Percentiles rank a stretch among this genome's conserved stretches.
These are phyloP conservation scores for Aspergillus nomiae DNA, from an alignment of 2,329 filamentous ascomycete genomes.

Conservation along the genomic window DNA sequence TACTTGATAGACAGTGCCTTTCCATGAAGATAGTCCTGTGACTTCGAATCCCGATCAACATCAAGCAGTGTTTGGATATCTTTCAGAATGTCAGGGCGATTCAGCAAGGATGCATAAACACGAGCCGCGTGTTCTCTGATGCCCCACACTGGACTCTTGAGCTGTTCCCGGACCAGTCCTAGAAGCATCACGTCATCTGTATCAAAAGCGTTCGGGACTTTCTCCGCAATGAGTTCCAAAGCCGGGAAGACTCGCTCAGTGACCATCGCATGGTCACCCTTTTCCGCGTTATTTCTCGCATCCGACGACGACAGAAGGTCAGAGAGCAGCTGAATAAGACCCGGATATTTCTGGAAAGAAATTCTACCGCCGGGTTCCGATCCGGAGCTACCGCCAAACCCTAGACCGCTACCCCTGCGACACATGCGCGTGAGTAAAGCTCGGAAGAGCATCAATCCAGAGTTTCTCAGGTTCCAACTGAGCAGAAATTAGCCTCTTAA, in stretches of 20 bases:
- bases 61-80: slow-evolving; percentile 30
- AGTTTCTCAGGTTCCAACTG: slow-evolving; percentile 93
- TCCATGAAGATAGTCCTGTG: slow-evolving; percentile 46
- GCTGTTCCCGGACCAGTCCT: slow-evolving; percentile 36
- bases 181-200: slow-evolving; percentile 36
- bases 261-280: slow-evolving; percentile 34
- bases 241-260: slow-evolving; percentile 50
- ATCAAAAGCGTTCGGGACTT: slow-evolving; percentile 38
- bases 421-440: slow-evolving; percentile 73
- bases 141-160: slow-evolving; percentile 48
- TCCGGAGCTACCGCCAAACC: slow-evolving; percentile 50
- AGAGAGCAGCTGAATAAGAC: slow-evolving; percentile 39
- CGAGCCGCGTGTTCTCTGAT: slow-evolving; percentile 50
- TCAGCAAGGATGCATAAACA: slow-evolving; percentile 43
- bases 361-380: slow-evolving; percentile 42
- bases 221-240: slow-evolving; percentile 48
- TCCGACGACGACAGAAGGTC: slow-evolving; percentile 33
- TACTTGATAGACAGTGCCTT: slow-evolving; percentile 42
- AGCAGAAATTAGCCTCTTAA: slow-evolving; percentile 16
- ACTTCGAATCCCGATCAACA: slow-evolving; percentile 14
- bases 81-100: slow-evolving; percentile 33
- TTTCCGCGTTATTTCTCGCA: slow-evolving; percentile 15
- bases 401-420: slow-evolving; percentile 47
- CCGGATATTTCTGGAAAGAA: slow-evolving; percentile 44
- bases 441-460: slow-evolving; percentile 83